A percentile compares a stretch with the other conserved stretches of the same genome.
Evolutionary conservation across 208 protist species (phyloP).

Genomic region (Pavlovales sp.): DNA sequence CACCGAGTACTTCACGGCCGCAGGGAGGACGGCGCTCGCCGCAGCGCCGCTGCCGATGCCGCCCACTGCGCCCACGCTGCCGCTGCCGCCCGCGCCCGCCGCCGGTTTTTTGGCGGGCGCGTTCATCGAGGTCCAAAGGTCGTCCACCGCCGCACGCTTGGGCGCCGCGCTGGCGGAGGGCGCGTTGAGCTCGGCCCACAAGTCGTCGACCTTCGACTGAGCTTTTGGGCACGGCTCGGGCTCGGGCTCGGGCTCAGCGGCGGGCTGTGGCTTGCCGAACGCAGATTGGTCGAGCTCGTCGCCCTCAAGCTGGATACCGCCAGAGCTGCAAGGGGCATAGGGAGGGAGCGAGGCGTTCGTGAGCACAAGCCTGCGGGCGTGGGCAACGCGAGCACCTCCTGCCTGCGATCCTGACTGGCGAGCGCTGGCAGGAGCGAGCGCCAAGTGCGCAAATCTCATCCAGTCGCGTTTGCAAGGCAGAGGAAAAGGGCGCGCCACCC

Average conservation of each 20-base stretch:
- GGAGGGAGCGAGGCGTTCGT: too few relatives aligned
- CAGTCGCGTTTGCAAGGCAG: too few relatives aligned
- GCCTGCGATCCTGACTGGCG: too few relatives aligned
- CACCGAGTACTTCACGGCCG: background rate
- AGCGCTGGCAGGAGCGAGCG: too few relatives aligned
- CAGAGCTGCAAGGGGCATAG: background rate
- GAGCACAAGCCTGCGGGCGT: too few relatives aligned
- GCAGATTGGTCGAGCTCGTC: background rate
- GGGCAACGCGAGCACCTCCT: too few relatives aligned
- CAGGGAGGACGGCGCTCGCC: background rate
- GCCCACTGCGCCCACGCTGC: background rate
- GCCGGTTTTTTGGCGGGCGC: background rate
- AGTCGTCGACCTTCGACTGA: conserved; percentile 19
- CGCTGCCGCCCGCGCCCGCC: background rate
- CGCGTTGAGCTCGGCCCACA: conserved; percentile 28
- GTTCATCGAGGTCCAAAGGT: background rate
- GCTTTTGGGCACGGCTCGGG: too few relatives aligned
- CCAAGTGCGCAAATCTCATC: too few relatives aligned
- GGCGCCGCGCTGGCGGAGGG: background rate
- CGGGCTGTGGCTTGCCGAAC: too few relatives aligned
- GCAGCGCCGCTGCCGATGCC: background rate
- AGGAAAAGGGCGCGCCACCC: too few relatives aligned
- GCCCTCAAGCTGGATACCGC: background rate
- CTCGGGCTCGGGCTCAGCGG: too few relatives aligned
- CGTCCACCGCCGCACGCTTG: background rate